A percentile compares a stretch with the other conserved stretches of the same genome.
Conservation (phyloP, 1,139 yeast species). For the Pichia sorboxylosa region DNA sequence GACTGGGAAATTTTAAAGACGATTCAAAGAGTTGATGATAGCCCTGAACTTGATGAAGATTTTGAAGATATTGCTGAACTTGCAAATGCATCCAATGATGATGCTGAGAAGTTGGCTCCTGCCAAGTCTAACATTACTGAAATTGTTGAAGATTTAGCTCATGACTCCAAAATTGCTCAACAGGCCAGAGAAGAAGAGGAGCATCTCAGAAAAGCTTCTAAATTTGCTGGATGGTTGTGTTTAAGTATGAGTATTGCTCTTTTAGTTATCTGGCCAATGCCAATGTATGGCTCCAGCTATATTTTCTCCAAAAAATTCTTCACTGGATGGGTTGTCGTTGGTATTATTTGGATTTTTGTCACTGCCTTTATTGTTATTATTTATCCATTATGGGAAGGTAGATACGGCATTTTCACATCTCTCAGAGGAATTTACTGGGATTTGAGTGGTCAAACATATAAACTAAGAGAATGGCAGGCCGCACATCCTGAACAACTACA, state of each 20-base stretch:
- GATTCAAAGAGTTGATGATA: conserved; percentile 55
- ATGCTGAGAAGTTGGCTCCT: conserved; percentile 17
- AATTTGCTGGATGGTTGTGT: conserved; percentile 30
- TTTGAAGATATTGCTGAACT: conserved; percentile 23
- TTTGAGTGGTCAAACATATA: conserved; percentile 57
- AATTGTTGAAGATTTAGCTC: conserved; percentile 25
- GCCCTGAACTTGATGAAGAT: conserved; percentile 39
- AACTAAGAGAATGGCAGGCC: conserved; percentile 63
- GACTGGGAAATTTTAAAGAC: conserved; percentile 52
- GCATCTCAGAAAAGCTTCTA: conserved; percentile 39
- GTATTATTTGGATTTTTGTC: conserved; percentile 51
- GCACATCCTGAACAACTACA: conserved; percentile 59
- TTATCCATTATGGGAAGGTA: conserved; percentile 30
- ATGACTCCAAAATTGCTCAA: conserved; percentile 22
- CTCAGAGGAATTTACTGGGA: conserved; percentile 80
- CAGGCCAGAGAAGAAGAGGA: conserved; percentile 34
- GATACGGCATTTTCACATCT: conserved; percentile 46
- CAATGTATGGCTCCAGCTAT: conserved; percentile 70
- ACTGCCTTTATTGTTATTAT: conserved; percentile 28
- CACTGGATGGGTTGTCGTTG: conserved; percentile 74
- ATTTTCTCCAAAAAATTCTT: conserved; percentile 61
- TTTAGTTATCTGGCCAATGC: conserved; percentile 75
- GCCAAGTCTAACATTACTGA: conserved; percentile 17
- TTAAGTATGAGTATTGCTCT: conserved; percentile 45
- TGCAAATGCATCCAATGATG: conserved; percentile 11